Percentiles rank a stretch among this genome's conserved stretches.
Conservation (phyloP, 768 basidiomycete genomes). For the Tulasnella sp. region DNA sequence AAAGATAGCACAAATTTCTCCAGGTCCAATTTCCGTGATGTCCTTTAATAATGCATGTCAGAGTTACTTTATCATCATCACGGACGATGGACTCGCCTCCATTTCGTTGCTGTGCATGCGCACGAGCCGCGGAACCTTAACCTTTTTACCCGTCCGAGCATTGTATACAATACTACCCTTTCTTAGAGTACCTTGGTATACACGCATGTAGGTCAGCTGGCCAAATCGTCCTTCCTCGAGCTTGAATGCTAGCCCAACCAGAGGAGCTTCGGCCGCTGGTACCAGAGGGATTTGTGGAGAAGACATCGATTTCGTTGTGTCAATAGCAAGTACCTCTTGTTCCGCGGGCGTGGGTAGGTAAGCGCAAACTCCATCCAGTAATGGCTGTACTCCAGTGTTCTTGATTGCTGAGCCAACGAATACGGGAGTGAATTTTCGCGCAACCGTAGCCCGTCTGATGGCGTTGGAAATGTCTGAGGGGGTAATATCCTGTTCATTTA, state of each 20-base stretch:
- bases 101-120: conserved; percentile 99
- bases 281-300: conserved; percentile 62
- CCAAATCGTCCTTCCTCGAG: conserved; percentile 95
- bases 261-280: conserved; percentile 73
- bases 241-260: conserved; percentile 95
- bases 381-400: conserved; percentile 88
- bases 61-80: neutral
- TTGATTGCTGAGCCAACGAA: conserved; percentile 96
- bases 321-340: conserved; percentile 64
- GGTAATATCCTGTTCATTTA: conserved; percentile 69
- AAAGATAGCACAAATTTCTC: conserved; percentile 98
- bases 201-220: conserved; percentile 94
- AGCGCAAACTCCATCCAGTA: conserved; percentile 89
- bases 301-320: conserved; percentile 51
- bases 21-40: conserved; percentile 83
- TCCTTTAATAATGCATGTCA: conserved; percentile 40
- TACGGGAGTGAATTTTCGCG: conserved; percentile 87
- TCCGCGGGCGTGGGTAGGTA: conserved; percentile 88
- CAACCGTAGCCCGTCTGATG: conserved; percentile 78
- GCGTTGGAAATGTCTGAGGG: conserved; percentile 65
- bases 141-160: conserved; percentile 88
- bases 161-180: conserved; percentile 80
- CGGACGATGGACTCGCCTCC: conserved; percentile 49
- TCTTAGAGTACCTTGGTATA: conserved; percentile 91
- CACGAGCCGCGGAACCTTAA: conserved; percentile 91